Base-by-base conservation (phyloP, 139 green algal species). In the Eudorina sp. region DNA sequence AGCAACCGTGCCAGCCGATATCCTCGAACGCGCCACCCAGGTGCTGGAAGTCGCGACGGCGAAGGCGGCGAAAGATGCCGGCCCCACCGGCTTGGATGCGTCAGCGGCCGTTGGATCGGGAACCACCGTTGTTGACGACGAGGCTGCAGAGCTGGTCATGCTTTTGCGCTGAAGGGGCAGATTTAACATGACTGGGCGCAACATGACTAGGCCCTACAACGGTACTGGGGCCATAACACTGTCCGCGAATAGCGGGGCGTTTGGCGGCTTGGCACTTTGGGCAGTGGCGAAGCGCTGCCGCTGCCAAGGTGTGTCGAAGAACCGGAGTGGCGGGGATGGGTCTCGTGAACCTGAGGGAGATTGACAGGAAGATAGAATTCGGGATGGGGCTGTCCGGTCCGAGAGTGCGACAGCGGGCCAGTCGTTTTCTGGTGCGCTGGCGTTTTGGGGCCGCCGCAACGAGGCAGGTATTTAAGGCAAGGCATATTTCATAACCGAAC, bases 1-100 rank as follows among this genome's bases (percentile, higher is more conserved):
- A 27, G 91, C 81, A 7, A 91, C 89, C 16, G 91, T 92, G 53
- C 91, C 91, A 14, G 53, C 64, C 0, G 89, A 90, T 27, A 77
- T 90, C 13, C 25, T 94, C 53, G 70, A 60, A 43, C 74, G 60
- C 18, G 80, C 88, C 18, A 31, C 51, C 62, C n/a, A 60, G 43
- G 89, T 94, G 64, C 55, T 94, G 31, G 88, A 85, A 0, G 82
- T 89, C 19, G 70, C 88, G 9, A 68, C 41, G 0, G 86, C 62
- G 14, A 86, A 90, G 75, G 68, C 68, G 3, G 13, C 31, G 25
- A 43, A 18, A 29, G 76, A 27, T 16, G 75, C 41, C 8, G 11
- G 45, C 46, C 4, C 36, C 68, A 48, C 34, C 68, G 40, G 31
- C 68, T 18, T 34, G 36, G 68, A 2, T 6, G 40, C 70, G 31